Percentiles rank a stretch among this genome's conserved stretches.
Conservation (phyloP, 2,329 filamentous ascomycete species). For the Fusarium lateritium region DNA sequence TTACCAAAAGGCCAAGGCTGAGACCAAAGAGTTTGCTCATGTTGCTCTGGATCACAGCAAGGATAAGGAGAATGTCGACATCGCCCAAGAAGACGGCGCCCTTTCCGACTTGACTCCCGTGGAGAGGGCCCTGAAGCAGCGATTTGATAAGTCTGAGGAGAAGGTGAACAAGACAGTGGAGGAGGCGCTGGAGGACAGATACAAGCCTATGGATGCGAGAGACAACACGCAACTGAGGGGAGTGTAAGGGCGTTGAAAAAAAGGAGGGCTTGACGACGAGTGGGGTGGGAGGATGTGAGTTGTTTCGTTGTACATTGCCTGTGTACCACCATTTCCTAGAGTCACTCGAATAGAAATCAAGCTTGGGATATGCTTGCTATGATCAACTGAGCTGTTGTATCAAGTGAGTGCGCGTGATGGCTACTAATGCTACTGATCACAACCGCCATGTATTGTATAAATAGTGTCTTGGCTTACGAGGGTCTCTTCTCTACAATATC, state of each 20-base stretch:
- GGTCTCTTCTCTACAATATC: not conserved
- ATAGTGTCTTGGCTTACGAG: not conserved
- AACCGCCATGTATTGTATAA: slow-evolving; percentile 19
- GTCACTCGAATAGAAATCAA: slow-evolving; percentile 46
- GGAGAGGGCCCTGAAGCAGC: slow-evolving; percentile 66
- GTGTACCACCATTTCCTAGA: slow-evolving; percentile 51
- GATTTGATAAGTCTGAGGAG: slow-evolving; percentile 62
- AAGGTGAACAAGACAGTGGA: slow-evolving; percentile 64
- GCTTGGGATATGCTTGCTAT: slow-evolving; percentile 39
- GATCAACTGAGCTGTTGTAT: slow-evolving; percentile 23
- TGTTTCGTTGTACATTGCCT: slow-evolving; percentile 49
- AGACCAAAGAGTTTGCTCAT: slow-evolving; percentile 46
- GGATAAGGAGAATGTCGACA: slow-evolving; percentile 54
- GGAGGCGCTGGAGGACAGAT: slow-evolving; percentile 69
- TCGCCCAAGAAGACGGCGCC: slow-evolving; percentile 56
- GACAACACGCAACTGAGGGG: slow-evolving; percentile 63
- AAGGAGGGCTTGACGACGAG: slow-evolving; percentile 21
- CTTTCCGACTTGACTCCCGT: slow-evolving; percentile 55
- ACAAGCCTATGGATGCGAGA: slow-evolving; percentile 63
- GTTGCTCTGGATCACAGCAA: slow-evolving; percentile 46
- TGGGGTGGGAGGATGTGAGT: slow-evolving; percentile 35
- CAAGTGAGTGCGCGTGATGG: slow-evolving; percentile 21
- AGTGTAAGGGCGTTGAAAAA: slow-evolving; percentile 46
- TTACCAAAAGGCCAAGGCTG: slow-evolving; percentile 51
- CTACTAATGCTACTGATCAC: slow-evolving; percentile 25